Conservation (phyloP, 371 early-diverging fungal genomes). For the Actinomucor elegans region DNA sequence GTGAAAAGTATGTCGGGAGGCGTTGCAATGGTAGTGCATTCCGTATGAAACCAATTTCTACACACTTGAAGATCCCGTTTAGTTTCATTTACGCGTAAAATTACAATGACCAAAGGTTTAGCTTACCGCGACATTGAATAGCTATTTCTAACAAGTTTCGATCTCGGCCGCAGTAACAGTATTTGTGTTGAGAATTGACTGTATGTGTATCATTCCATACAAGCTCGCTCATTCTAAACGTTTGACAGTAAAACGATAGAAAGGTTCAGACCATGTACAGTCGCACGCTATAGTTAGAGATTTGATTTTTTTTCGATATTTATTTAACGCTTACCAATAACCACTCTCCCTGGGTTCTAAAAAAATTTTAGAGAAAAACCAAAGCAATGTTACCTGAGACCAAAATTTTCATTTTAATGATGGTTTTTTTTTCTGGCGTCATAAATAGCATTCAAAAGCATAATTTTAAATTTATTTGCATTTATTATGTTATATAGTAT, state of each 20-base stretch:
- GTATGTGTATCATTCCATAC: slow-evolving; percentile 67
- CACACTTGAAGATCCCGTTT: slow-evolving; percentile 54
- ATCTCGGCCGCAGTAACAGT: slow-evolving; percentile 71
- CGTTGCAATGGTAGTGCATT: slow-evolving; percentile 51
- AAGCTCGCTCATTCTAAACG: slow-evolving; percentile 12
- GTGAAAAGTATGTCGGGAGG: slow-evolving; percentile 61
- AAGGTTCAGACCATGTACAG: no score
- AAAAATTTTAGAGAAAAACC: no score
- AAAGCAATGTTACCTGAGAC: no score
- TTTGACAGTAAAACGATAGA: no score
- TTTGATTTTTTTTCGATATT: neutral
- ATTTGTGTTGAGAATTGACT: slow-evolving; percentile 57
- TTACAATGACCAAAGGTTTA: neutral
- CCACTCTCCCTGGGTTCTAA: no score
- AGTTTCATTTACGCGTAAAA: neutral
- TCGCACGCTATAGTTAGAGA: no score
- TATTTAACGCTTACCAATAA: no score
- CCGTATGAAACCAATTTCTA: slow-evolving; percentile 69
- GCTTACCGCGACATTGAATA: slow-evolving; percentile 61
- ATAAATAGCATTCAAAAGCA: no score
- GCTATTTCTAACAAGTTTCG: slow-evolving; percentile 57
- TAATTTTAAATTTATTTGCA: no score
- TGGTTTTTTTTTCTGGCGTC: no score
- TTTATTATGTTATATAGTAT: no score
- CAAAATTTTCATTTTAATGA: no score